These are phyloP conservation scores for Hanseniaspora nectarophila DNA, from an alignment of 805 yeast species.

Conservation along the genomic window DNA sequence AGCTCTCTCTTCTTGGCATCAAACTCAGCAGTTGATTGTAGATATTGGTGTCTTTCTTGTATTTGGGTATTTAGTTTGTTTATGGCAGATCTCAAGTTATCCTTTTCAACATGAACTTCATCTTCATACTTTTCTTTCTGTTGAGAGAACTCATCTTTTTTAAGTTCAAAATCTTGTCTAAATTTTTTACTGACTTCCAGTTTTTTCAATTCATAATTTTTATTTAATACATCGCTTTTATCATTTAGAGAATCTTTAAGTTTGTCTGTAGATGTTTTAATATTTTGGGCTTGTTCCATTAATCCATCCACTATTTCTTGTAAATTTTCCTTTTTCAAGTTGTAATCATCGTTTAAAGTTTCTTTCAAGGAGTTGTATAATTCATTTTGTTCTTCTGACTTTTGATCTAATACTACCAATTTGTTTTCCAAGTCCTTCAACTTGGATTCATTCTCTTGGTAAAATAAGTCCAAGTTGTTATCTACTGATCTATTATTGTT, in stretches of 20 bases:
- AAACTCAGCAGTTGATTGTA: constrained; percentile 15
- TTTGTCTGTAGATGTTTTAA: background rate
- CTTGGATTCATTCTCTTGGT: constrained; percentile 26
- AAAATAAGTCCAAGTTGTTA: constrained; percentile 22
- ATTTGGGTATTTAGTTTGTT: constrained; percentile 19
- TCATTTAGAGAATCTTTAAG: background rate
- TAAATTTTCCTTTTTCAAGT: background rate
- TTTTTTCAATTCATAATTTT: constrained; percentile 15
- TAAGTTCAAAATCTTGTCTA: constrained; percentile 22
- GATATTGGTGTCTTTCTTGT: constrained; percentile 16
- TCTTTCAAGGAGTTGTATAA: constrained; percentile 19
- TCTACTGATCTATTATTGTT: background rate
- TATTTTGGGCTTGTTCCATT: background rate
- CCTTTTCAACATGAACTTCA: constrained; percentile 27
- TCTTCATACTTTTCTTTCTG: constrained; percentile 26
- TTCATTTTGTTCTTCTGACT: constrained; percentile 20
- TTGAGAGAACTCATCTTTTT: constrained; percentile 30
- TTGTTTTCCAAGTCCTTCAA: constrained; percentile 24
- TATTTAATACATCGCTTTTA: constrained; percentile 11
- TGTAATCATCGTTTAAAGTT: constrained; percentile 17
- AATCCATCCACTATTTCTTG: background rate
- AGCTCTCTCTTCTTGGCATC: constrained; percentile 16
- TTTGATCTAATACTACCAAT: constrained; percentile 22
- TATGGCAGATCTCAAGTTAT: constrained; percentile 23
- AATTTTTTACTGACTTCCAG: constrained; percentile 20